Evolutionary conservation across 148 eudicot genomes (phyloP).

Genomic region (Persicaria tinctoria): DNA sequence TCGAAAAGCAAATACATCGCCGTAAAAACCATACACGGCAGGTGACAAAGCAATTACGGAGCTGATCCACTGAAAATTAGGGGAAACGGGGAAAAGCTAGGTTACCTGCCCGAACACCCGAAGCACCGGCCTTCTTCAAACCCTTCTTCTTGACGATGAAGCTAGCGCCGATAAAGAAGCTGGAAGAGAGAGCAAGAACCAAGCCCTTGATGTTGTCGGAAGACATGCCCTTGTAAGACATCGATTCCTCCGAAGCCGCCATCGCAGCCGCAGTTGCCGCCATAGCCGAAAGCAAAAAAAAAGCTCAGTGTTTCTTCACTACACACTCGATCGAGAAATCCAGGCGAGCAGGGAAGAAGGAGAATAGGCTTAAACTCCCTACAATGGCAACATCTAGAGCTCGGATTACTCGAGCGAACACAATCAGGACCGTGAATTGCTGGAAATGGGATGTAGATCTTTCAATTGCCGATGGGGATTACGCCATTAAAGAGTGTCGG

Average conservation of each 20-base stretch:
- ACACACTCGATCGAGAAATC: neutral
- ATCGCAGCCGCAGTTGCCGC: neutral
- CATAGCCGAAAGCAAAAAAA: neutral
- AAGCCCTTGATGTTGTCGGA: conserved; percentile 50
- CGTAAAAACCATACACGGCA: neutral
- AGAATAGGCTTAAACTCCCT: neutral
- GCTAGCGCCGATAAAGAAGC: conserved; percentile 49
- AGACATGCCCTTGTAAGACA: conserved; percentile 40
- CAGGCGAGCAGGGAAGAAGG: neutral
- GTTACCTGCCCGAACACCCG: conserved; percentile 43
- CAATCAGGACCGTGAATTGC: neutral
- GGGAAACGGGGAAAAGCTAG: neutral
- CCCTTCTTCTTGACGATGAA: conserved; percentile 54
- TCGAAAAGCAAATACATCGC: neutral
- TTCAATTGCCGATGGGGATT: neutral
- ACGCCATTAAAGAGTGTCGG: neutral
- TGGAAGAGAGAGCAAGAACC: conserved; percentile 40
- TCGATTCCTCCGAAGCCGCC: conserved; percentile 3
- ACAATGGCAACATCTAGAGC: neutral
- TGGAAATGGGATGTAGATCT: neutral
- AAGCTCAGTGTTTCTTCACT: neutral
- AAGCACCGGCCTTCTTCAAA: conserved; percentile 41
- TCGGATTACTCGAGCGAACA: neutral
- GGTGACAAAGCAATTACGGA: neutral
- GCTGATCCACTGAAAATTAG: neutral